A percentile compares a stretch with the other conserved stretches of the same genome.
These are phyloP conservation scores for Fusarium sp. DNA, from an alignment of 2,329 filamentous ascomycete species.

Conservation along the genomic window DNA sequence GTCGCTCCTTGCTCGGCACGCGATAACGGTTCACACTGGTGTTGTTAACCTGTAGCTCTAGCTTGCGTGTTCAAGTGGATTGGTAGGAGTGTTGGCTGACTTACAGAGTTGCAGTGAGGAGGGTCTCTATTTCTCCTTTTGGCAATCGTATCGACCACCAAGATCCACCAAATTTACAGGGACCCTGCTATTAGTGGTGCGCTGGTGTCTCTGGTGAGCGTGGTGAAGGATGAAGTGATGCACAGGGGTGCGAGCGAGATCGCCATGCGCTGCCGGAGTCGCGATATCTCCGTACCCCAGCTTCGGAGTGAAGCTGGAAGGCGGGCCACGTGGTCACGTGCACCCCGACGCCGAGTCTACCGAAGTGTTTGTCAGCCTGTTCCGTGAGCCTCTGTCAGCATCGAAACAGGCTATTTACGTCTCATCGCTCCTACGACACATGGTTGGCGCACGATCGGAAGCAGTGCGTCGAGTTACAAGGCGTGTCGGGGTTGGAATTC, in stretches of 20 bases:
- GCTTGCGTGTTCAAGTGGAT: neutral
- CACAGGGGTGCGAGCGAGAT: slow-evolving; percentile 5
- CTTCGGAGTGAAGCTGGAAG: neutral
- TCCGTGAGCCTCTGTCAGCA: neutral
- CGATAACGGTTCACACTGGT: slow-evolving; percentile 21
- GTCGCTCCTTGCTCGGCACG: slow-evolving; percentile 1
- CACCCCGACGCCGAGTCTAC: neutral
- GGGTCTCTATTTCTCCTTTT: slow-evolving; percentile 29
- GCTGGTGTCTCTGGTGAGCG: slow-evolving; percentile 1
- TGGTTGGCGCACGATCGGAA: neutral
- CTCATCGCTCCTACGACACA: neutral
- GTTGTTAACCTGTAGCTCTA: slow-evolving; percentile 20
- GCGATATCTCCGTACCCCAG: neutral
- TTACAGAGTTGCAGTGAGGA: slow-evolving; percentile 30
- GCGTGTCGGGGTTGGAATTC: slow-evolving; percentile 4
- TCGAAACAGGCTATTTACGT: neutral
- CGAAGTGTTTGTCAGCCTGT: neutral
- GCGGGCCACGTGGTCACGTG: slow-evolving; percentile 25
- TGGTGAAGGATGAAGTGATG: slow-evolving; percentile 11
- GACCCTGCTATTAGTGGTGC: slow-evolving; percentile 1
- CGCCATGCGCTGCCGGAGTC: slow-evolving; percentile 7
- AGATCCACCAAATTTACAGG: slow-evolving; percentile 26
- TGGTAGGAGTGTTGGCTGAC: slow-evolving; percentile 6
- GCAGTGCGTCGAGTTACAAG: neutral
- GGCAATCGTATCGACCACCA: slow-evolving; percentile 13